Conservation (phyloP, 306 rosid genomes). For the Inga oerstediana region DNA sequence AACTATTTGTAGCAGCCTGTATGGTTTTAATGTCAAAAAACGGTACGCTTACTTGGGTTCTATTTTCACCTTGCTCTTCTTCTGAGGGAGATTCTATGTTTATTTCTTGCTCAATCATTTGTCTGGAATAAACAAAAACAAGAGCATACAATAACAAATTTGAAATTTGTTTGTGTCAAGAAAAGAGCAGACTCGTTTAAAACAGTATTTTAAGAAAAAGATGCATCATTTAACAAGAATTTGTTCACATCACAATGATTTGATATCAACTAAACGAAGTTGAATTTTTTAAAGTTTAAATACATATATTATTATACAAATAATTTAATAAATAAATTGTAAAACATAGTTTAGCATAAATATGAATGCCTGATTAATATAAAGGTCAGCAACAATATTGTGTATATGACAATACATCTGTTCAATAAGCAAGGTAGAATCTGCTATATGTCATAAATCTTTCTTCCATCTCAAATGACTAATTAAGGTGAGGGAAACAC, state of each 20-base stretch:
- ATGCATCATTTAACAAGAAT: too few relatives aligned
- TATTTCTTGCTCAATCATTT: background rate
- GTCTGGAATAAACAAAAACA: background rate
- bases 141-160: background rate
- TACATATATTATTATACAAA: too few relatives aligned
- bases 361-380: too few relatives aligned
- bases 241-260: too few relatives aligned
- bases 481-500: background rate
- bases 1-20: background rate
- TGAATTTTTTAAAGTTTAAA: too few relatives aligned
- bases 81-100: background rate
- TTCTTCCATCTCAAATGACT: background rate
- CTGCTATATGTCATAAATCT: background rate
- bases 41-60: background rate
- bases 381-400: too few relatives aligned
- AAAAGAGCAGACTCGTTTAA: background rate
- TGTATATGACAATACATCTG: background rate
- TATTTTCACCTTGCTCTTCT: background rate
- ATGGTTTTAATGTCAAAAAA: background rate
- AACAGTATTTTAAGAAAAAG: background rate
- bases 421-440: background rate
- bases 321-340: too few relatives aligned
- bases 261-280: too few relatives aligned
- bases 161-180: too few relatives aligned
- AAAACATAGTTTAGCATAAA: too few relatives aligned